These are phyloP conservation scores for Tolypocladium ovalisporum DNA, from an alignment of 2,329 filamentous ascomycete species.

Conservation along the genomic window DNA sequence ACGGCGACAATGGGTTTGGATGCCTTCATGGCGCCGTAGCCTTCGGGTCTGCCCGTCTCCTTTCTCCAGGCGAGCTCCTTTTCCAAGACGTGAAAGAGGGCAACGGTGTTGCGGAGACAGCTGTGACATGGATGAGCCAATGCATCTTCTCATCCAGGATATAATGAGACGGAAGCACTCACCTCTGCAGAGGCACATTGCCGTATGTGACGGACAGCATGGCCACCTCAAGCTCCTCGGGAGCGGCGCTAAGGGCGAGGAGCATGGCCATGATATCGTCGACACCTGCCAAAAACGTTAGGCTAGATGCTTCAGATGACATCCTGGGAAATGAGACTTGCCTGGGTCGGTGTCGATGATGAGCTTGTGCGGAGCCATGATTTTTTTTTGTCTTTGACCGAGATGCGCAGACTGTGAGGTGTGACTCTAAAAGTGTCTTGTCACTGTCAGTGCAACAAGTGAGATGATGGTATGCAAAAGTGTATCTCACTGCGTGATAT, in stretches of 20 bases:
- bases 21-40: conserved; percentile 61
- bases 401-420: not conserved
- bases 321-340: conserved; percentile 24
- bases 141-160: not conserved
- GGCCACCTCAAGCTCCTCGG: conserved; percentile 76
- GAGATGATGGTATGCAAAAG: not conserved
- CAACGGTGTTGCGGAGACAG: conserved; percentile 79
- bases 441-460: not conserved
- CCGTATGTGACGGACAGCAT: conserved; percentile 88
- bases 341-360: conserved; percentile 95
- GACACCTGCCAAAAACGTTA: conserved; percentile 40
- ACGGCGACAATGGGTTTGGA: conserved; percentile 78
- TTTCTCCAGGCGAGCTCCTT: conserved; percentile 80
- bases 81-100: conserved; percentile 84
- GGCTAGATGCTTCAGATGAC: not conserved
- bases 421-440: not conserved
- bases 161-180: conserved; percentile 9
- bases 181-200: conserved; percentile 82
- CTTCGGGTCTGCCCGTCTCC: conserved; percentile 51
- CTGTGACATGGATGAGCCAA: conserved; percentile 26
- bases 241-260: conserved; percentile 68
- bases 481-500: not conserved
- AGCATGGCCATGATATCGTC: conserved; percentile 88
- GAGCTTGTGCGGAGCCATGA: conserved; percentile 61
- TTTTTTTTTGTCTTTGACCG: not conserved